A percentile compares a stretch with the other conserved stretches of the same genome.
Evolutionary conservation across 2,329 filamentous ascomycete genomes (phyloP).

Genomic region (Talaromyces sp.): DNA sequence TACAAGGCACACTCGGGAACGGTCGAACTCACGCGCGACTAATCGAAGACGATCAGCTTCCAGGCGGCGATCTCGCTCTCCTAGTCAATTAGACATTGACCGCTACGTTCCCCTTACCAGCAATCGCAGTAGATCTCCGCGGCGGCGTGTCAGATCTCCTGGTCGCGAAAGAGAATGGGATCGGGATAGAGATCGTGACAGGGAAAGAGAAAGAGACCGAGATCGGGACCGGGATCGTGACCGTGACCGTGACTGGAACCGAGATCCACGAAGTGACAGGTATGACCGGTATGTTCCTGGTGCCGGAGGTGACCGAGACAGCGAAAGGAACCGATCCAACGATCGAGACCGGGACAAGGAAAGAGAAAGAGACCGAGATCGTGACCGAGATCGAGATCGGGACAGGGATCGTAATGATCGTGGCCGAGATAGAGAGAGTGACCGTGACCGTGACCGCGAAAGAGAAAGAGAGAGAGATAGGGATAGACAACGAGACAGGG

Average conservation of each 20-base stretch:
- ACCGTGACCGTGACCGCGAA: slow-evolving; percentile 7
- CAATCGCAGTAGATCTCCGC: slow-evolving; percentile 35
- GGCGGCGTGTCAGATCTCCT: slow-evolving; percentile 17
- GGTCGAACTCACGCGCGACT: slow-evolving; percentile 6
- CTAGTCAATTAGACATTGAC: slow-evolving; percentile 33
- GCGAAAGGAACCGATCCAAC: too few species aligned
- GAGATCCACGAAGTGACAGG: slow-evolving; percentile 11
- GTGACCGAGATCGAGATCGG: slow-evolving; percentile 11
- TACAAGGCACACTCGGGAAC: slow-evolving; percentile 3
- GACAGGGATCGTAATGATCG: too few species aligned
- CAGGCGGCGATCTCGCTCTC: slow-evolving; percentile 15
- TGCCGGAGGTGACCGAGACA: slow-evolving; percentile 19
- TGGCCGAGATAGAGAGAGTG: slow-evolving; percentile 10
- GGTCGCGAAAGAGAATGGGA: slow-evolving; percentile 26
- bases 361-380: slow-evolving; percentile 13
- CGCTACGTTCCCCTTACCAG: slow-evolving; percentile 38
- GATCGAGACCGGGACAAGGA: slow-evolving; percentile 19
- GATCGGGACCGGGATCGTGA: slow-evolving; percentile 13
- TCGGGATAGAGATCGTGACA: slow-evolving; percentile 7
- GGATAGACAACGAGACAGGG: slow-evolving; percentile 10
- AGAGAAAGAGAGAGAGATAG: slow-evolving; percentile 11
- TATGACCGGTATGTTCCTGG: slow-evolving; percentile 9
- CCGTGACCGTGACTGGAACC: slow-evolving; percentile 19
- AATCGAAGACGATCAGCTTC: slow-evolving; percentile 17
- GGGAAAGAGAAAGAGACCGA: slow-evolving; percentile 12